Percentiles rank a stretch among this genome's conserved stretches.
These are phyloP conservation scores for Andalucia godoyi DNA, from an alignment of 78 protist genomes.

Conservation along the genomic window DNA sequence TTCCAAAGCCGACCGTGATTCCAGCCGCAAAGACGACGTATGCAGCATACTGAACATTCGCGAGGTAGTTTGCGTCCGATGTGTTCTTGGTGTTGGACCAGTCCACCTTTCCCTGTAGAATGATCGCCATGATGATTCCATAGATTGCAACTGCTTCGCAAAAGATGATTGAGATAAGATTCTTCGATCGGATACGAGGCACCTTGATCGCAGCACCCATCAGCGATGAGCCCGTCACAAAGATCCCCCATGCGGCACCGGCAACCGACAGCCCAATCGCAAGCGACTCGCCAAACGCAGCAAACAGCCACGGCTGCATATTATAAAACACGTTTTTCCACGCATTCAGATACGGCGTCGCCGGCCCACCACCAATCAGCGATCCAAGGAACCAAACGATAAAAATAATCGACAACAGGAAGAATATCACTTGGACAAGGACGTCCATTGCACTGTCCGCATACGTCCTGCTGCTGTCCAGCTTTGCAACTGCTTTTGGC, in stretches of 20 bases:
- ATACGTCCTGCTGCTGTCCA: too few relatives aligned
- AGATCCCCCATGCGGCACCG: conserved; percentile 98
- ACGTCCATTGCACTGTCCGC: too few relatives aligned
- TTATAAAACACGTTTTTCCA: neutral
- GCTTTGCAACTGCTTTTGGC: too few relatives aligned
- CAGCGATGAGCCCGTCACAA: conserved; percentile 72
- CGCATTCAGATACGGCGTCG: neutral
- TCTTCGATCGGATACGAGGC: conserved; percentile 85
- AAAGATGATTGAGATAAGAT: conserved; percentile 86
- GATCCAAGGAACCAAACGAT: too few relatives aligned
- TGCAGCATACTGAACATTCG: conserved; percentile 36
- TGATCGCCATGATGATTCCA: conserved; percentile 96
- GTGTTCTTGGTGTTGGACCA: neutral
- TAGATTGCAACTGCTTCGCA: conserved; percentile 98
- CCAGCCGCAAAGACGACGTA: conserved; percentile 74
- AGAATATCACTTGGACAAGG: too few relatives aligned
- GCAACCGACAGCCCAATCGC: conserved; percentile 86
- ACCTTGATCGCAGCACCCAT: conserved; percentile 89
- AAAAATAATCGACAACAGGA: too few relatives aligned
- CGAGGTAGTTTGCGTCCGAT: neutral
- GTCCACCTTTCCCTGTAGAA: conserved; percentile 22
- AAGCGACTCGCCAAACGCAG: conserved; percentile 70
- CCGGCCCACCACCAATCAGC: too few relatives aligned
- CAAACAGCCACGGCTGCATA: conserved; percentile 63
- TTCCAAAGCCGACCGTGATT: conserved; percentile 65